phyloP scores from a whole-genome alignment of 441 rosid genomes.

The Adansonia gregorii region DNA sequence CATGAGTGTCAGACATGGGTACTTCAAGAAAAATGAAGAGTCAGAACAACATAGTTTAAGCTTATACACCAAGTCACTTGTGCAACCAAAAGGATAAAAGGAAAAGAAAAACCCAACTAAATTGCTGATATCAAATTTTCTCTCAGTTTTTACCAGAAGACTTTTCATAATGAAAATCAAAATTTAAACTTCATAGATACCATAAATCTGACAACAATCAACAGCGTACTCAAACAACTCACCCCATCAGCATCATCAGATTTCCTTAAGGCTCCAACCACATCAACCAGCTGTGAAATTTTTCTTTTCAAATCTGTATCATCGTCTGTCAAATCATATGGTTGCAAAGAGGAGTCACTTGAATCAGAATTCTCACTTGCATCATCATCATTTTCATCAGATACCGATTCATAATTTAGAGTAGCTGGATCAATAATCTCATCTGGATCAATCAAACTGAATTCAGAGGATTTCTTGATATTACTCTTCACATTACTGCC shows the following conservation, averaged over 20 bases:
- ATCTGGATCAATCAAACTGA: conserved; percentile 75
- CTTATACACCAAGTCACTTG: conserved; percentile 11
- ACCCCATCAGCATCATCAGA: conserved; percentile 94
- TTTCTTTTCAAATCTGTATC: conserved; percentile 72
- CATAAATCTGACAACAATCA: conserved; percentile 7
- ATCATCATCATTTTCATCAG: conserved; percentile 56
- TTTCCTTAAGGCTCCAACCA: conserved; percentile 91
- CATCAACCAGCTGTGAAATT: conserved; percentile 83
- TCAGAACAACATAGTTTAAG: not conserved
- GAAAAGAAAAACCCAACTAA: not conserved
- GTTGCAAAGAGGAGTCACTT: conserved; percentile 84
- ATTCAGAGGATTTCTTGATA: conserved; percentile 49
- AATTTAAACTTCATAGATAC: conserved; percentile 20
- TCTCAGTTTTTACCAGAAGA: conserved; percentile 8
- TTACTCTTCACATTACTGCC: conserved; percentile 42
- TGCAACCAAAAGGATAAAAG: conserved; percentile 14
- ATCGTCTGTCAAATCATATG: conserved; percentile 90
- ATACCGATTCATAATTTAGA: conserved; percentile 58
- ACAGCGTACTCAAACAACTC: conserved; percentile 40
- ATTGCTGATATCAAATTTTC: not conserved
- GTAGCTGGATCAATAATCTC: conserved; percentile 86
- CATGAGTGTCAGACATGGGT: too few species aligned
- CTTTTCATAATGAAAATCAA: conserved; percentile 22
- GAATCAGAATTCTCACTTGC: conserved; percentile 70
- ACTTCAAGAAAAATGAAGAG: too few species aligned